Base-by-base conservation (phyloP, 257 asterid species). In the Phtheirospermum japonicum region DNA sequence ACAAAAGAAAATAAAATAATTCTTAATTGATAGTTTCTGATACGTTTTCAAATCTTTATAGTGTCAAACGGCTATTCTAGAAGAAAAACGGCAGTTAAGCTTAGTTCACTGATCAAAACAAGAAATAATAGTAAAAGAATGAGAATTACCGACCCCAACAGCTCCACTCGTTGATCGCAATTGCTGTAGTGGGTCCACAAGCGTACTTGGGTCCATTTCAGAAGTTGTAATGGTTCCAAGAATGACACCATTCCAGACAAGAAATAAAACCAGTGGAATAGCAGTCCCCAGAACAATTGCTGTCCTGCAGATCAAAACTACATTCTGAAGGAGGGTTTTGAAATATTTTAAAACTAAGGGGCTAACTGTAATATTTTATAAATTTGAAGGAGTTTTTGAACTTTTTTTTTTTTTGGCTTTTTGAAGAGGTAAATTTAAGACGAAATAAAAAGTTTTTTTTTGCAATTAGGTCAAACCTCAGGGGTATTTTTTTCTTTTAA, bases 181-280 rank as follows among this genome's bases (percentile, higher is more conserved):
- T 65, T 70, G 85, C 53, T 82, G 88, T 60, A 88, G 76, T 43
- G 98, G 96, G 53, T 91, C 95, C 0, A 71, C 60, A 55, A 76
- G 57, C 18, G 69, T 67, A 37, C 50, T 75, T 33, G 80, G 53
- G 18, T 79, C 79, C 19, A 71, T 76, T 65, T 66, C 92, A 51
- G 82, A 69, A 67, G 77, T 26, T 32, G 81, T 14, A 23, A 86
- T 74, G 65, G 86, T 82, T 61, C 98, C 98, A 59, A 91, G 96
- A 70, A 91, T 86, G 46, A 88, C 98, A 4, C 85, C 98, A 31
- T 91, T 76, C 98, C 98, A 91, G 46, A 88, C 82, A 60, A 91
- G 92, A 75, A 91, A 91, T 1, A 91, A 77, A 61, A 74, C 81
- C 19, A 91, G 94, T 6, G 98, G 98, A 74, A 88, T 88, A 60